Evolutionary conservation across 352 stramenopile genomes (phyloP), one percentile per base, ranked within the genome.

Genomic region (Phytophthora megakarya): DNA sequence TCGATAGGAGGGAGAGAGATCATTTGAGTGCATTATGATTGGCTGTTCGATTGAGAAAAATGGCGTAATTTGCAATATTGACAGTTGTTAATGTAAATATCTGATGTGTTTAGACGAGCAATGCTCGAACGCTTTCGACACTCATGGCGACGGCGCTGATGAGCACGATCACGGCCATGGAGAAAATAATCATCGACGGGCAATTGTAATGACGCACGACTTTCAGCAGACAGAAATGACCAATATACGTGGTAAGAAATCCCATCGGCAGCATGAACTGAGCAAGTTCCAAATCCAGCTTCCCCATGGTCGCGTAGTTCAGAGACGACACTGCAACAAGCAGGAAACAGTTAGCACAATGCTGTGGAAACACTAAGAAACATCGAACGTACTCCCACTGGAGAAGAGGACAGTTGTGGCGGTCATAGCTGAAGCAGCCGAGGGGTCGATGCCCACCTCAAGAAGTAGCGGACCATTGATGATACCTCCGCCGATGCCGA

Each of bases 381-480:
- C 5, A 12, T 19, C 18, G 5, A 52, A 40, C 81, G 55, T 81
- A 90, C 81, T 90, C 47, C 76, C 65, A 25, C 77, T 88, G 18
- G 81, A 88, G 54, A 90, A 90, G 16, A 90, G 77, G 22, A 90
- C 81, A 0, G 81, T 90, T 11, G 79, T 75, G 9, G 95, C 91
- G 3, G 90, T 97, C 38, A 96, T 98, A 5, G 94, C 95, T 2
- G 89, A 96, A 8, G 90, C 84, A 76, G 90, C 79, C 1, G 78
- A 70, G 9, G 87, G 80, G 11, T 93, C 73, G 13, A 98, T 79
- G 44, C 93, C 94, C 61, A 98, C 92, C 46, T 97, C 89, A 3
- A 99, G 83, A 81, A 99, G 95, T 18, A 98, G 64, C 3, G 96
- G 96, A 1, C 89, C 95, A 56, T 97, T 98, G 44, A 99, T 90